Conservation (phyloP, 495 filamentous ascomycete genomes). For the Podospora pseudocomata region DNA sequence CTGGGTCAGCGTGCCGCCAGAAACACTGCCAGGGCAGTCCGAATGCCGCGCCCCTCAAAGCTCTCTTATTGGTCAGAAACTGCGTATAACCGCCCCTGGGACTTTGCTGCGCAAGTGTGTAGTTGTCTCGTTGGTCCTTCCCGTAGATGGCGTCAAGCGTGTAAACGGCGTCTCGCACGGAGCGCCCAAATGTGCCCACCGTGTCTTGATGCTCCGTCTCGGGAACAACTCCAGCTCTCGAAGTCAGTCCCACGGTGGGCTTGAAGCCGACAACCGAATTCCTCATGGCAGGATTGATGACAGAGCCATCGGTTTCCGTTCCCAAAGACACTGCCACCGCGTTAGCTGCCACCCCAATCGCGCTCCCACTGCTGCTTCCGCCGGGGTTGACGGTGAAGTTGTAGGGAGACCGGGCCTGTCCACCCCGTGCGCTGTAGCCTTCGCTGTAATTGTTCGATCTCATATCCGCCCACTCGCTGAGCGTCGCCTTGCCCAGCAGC, state of each 20-base stretch:
- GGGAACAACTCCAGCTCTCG: slow-evolving; percentile 61
- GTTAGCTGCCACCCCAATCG: slow-evolving; percentile 59
- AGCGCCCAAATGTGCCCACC: slow-evolving; percentile 62
- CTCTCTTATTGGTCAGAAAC: slow-evolving; percentile 50
- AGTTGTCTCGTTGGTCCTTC: slow-evolving; percentile 40
- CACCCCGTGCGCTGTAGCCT: slow-evolving; percentile 63
- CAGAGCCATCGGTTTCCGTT: slow-evolving; percentile 67
- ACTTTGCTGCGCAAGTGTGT: slow-evolving; percentile 51
- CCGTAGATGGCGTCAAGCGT: slow-evolving; percentile 62
- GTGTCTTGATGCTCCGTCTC: slow-evolving; percentile 64
- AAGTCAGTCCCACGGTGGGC: slow-evolving; percentile 67
- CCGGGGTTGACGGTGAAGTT: slow-evolving; percentile 68
- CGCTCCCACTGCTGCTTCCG: slow-evolving; percentile 62
- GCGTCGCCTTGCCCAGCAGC: slow-evolving; percentile 63
- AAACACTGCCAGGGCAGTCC: slow-evolving; percentile 68
- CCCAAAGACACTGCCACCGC: slow-evolving; percentile 60
- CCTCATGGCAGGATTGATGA: slow-evolving; percentile 67
- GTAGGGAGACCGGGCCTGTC: slow-evolving; percentile 63
- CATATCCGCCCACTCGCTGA: slow-evolving; percentile 73
- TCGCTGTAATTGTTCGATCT: slow-evolving; percentile 66
- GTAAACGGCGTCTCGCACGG: slow-evolving; percentile 63
- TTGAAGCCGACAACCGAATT: slow-evolving; percentile 62
- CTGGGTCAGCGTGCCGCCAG: slow-evolving; percentile 55
- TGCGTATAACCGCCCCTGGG: slow-evolving; percentile 53
- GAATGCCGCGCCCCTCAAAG: slow-evolving; percentile 59